Evolutionary conservation across 768 basidiomycete species (phyloP), one percentile per base, ranked within the genome.

Genomic region (Galerina sulciceps): DNA sequence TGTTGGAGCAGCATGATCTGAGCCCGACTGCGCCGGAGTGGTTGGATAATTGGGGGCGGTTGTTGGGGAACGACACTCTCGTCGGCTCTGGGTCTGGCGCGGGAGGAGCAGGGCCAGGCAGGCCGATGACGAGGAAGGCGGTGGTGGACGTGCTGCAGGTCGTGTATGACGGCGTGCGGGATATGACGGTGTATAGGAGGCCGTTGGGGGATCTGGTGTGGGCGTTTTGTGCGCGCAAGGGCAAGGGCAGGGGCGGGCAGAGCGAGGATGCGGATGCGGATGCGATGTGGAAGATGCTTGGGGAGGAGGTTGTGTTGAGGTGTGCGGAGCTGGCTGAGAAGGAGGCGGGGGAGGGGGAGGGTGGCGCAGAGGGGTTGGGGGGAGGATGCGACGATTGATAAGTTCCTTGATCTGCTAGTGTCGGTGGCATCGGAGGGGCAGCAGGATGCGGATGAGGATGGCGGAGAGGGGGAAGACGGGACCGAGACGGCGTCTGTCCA

Each of bases 1-100:
- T 93, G 86, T 75, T 79, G 37, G 84, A 85, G 44, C 84, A 89
- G 55, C 85, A 89, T 61, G 82, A 85, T 47, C 78, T 92, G 34
- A 86, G 85, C 2, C 91, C 91, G 1, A 88, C 88, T 10, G 85
- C 87, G 1, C 84, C 87, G 0, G 81, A 85, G 5, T 93, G 91
- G 91, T 70, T 92, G 23, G 73, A 73, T 15, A 86, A 88, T 66
- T 92, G 91, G 91, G 69, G 76, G 37, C 78, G 64, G 37, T 73
- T 91, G 6, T 69, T 91, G 13, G 73, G 71, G n/a, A 85, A 85
- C 58, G 68, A 78, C 14, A 74, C 72, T 0, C 71, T 85, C 17
- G 68, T 85, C 59, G 73, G 75, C 53, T n/a, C n/a, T n/a, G n/a
- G n/a, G n/a, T n/a, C n/a, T n/a, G n/a, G n/a, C n/a, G n/a, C n/a